A percentile compares a stretch with the other conserved stretches of the same genome.
phyloP scores from a whole-genome alignment of 306 rosid genomes.

The Astragalus membranaceus region DNA sequence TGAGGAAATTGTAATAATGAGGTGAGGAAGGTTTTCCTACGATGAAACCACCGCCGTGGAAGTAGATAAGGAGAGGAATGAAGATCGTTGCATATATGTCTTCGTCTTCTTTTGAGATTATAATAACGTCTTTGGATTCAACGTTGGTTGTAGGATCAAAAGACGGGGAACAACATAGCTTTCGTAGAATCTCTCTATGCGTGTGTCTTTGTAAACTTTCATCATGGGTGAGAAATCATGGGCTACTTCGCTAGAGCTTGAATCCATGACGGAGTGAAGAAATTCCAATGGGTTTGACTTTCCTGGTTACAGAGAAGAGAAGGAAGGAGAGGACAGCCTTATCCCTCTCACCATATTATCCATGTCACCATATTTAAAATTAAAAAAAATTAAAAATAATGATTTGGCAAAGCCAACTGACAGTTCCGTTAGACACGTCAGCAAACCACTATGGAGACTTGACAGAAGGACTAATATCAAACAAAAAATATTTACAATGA shows the following conservation, averaged over 20 bases:
- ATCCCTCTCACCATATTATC: too few species aligned
- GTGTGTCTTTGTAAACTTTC: slow-evolving; percentile 49
- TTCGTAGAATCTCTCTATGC: slow-evolving; percentile 28
- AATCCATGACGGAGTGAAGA: slow-evolving; percentile 21
- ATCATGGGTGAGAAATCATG: slow-evolving; percentile 38
- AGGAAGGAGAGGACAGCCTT: neutral
- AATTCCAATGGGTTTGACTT: neutral
- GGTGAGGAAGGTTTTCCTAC: neutral
- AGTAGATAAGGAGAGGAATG: slow-evolving; percentile 52
- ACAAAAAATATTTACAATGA: too few species aligned
- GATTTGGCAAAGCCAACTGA: too few species aligned
- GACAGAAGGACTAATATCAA: too few species aligned
- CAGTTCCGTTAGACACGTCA: too few species aligned
- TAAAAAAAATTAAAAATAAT: too few species aligned
- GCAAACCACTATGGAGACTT: too few species aligned
- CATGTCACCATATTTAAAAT: too few species aligned
- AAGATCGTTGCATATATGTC: slow-evolving; percentile 45
- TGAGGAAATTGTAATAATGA: neutral
- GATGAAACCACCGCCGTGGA: slow-evolving; percentile 56
- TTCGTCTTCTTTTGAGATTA: slow-evolving; percentile 33
- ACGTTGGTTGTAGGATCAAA: slow-evolving; percentile 39
- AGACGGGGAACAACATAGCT: slow-evolving; percentile 30
- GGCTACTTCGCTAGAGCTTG: slow-evolving; percentile 22
- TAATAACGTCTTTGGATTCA: slow-evolving; percentile 46
- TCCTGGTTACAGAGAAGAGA: neutral